These are phyloP conservation scores for Yamadazyma dendronema DNA, from an alignment of 1,139 yeast species.

Conservation along the genomic window DNA sequence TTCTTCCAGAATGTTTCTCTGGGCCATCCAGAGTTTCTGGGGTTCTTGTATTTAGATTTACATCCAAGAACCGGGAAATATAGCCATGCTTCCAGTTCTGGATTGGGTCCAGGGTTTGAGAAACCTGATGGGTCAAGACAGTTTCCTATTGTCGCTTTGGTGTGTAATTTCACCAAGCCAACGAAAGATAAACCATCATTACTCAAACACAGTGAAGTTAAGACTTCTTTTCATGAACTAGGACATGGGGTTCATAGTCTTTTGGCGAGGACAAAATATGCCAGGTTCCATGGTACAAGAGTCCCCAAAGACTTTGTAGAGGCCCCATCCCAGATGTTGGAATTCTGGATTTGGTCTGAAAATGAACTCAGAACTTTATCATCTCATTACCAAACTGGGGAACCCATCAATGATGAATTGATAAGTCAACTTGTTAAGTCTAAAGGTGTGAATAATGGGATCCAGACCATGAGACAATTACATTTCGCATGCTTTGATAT, in stretches of 20 bases:
- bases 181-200: conserved; percentile 69
- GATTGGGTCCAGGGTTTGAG: conserved; percentile 60
- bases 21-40: conserved; percentile 60
- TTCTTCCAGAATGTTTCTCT: conserved; percentile 60
- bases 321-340: conserved; percentile 87
- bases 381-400: conserved; percentile 63
- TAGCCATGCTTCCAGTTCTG: conserved; percentile 85
- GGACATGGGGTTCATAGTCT: conserved; percentile 88
- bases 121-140: conserved; percentile 49
- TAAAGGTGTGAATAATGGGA: conserved; percentile 75
- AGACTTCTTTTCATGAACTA: conserved; percentile 84
- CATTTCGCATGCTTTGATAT: conserved; percentile 78
- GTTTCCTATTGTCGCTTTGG: conserved; percentile 73
- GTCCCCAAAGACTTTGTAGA: conserved; percentile 87
- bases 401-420: conserved; percentile 56
- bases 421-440: conserved; percentile 61
- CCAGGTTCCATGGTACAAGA: conserved; percentile 71
- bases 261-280: conserved; percentile 61
- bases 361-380: conserved; percentile 59
- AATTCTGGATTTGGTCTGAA: conserved; percentile 84
- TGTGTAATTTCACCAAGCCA: conserved; percentile 83
- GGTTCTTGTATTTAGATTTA: conserved; percentile 77
- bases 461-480: conserved; percentile 69
- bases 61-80: conserved; percentile 87
- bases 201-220: conserved; percentile 74